Evolutionary conservation across 768 basidiomycete species (phyloP).

Genomic region (Termitomyces eurrhizus): DNA sequence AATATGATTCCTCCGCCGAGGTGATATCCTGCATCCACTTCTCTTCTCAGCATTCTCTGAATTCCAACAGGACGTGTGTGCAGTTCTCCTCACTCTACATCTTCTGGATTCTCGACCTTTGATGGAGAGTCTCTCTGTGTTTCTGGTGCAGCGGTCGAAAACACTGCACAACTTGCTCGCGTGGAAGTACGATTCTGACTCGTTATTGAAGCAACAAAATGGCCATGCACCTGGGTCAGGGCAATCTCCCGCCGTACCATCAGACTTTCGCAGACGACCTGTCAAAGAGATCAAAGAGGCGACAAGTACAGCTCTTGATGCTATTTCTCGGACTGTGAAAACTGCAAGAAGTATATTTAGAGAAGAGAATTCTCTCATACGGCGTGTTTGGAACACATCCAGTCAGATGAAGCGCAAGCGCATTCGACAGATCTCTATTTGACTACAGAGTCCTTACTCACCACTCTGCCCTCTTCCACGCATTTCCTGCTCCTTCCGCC

Average conservation of each 20-base stretch:
- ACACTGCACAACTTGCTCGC: slow-evolving; percentile 45
- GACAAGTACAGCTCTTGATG: slow-evolving; percentile 47
- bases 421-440: slow-evolving; percentile 54
- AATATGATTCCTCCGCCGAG: slow-evolving; percentile 46
- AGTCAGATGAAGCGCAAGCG: slow-evolving; percentile 26
- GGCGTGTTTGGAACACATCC: slow-evolving; percentile 52
- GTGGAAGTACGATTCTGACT: slow-evolving; percentile 22
- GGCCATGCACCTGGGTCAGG: slow-evolving; percentile 27
- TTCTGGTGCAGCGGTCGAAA: slow-evolving; percentile 69
- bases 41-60: slow-evolving; percentile 1
- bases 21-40: slow-evolving; percentile 29
- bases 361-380: slow-evolving; percentile 47
- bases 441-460: slow-evolving; percentile 64
- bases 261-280: slow-evolving; percentile 27
- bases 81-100: slow-evolving; percentile 78
- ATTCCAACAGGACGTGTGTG: slow-evolving; percentile 57
- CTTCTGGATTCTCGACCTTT: slow-evolving; percentile 86
- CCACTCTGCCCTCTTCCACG: slow-evolving; percentile 75
- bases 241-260: slow-evolving; percentile 6
- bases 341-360: slow-evolving; percentile 58
- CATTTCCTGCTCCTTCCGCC: slow-evolving; percentile 76
- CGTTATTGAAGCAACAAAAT: slow-evolving; percentile 24
- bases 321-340: slow-evolving; percentile 55
- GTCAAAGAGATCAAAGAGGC: slow-evolving; percentile 53
- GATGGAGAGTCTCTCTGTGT: slow-evolving; percentile 62